Conservation (phyloP, 768 basidiomycete genomes). For the Rossbeevera mucosa region DNA sequence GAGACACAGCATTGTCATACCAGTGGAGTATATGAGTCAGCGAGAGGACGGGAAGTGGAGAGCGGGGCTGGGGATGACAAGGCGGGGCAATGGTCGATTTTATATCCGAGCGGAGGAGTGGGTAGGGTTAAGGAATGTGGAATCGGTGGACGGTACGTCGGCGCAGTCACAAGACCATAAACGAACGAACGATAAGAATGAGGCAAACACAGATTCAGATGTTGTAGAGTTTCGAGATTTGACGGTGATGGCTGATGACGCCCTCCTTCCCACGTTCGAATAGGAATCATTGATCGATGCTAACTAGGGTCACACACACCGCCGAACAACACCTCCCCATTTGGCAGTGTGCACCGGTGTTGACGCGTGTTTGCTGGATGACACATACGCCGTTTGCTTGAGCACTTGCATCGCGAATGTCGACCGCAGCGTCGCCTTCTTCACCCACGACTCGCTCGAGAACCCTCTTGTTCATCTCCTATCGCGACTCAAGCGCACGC, state of each 20-base stretch:
- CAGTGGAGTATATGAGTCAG: conserved; percentile 8
- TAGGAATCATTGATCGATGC: neutral
- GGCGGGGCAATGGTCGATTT: conserved; percentile 19
- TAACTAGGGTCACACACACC: conserved; percentile 5
- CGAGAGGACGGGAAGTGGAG: conserved; percentile 10
- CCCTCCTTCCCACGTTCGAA: conserved; percentile 2
- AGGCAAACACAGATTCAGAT: conserved; percentile 5
- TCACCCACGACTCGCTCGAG: conserved; percentile 71
- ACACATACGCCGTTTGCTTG: conserved; percentile 19
- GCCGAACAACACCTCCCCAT: too few species aligned
- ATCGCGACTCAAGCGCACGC: conserved; percentile 69
- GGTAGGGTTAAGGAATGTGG: conserved; percentile 18
- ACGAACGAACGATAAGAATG: conserved; percentile 26
- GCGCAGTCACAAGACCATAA: conserved; percentile 29
- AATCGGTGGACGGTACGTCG: conserved; percentile 2
- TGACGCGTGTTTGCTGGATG: conserved; percentile 23
- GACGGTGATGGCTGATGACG: conserved; percentile 12
- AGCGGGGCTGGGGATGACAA: conserved; percentile 10
- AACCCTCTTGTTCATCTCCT: conserved; percentile 91
- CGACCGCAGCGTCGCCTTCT: conserved; percentile 29
- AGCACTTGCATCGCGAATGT: conserved; percentile 27
- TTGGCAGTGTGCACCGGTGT: too few species aligned
- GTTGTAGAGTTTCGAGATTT: conserved; percentile 20
- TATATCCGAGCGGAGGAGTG: conserved; percentile 26
- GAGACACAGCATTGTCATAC: conserved; percentile 19